These are phyloP conservation scores for Zarea fungicola DNA, from an alignment of 2,329 filamentous ascomycete genomes.

Conservation along the genomic window DNA sequence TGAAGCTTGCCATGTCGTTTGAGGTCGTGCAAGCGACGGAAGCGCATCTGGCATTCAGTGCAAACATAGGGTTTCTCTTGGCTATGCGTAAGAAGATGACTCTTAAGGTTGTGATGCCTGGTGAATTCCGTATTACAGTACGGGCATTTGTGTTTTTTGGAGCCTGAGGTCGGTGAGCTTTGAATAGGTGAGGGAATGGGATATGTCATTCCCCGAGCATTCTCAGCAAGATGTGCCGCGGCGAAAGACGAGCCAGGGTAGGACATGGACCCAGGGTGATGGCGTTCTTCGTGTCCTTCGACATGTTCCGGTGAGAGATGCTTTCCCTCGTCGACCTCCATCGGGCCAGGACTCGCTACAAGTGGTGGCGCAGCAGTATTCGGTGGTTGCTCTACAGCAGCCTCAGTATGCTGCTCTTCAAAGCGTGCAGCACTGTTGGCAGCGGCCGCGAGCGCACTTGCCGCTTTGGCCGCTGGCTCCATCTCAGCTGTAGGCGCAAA, in stretches of 20 bases:
- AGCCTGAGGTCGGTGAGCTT: conserved; percentile 49
- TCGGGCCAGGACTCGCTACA: conserved; percentile 46
- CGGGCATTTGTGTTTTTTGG: conserved; percentile 92
- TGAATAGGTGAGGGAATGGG: conserved; percentile 44
- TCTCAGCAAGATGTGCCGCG: conserved; percentile 36
- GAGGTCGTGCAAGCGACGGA: conserved; percentile 86
- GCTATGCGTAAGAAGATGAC: conserved; percentile 92
- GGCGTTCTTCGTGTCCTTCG: conserved; percentile 46
- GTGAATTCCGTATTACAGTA: conserved; percentile 97
- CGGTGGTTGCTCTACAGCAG: conserved; percentile 39
- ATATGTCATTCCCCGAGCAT: conserved; percentile 52
- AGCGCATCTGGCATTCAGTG: conserved; percentile 86
- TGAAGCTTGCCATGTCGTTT: conserved; percentile 96
- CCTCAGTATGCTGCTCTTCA: conserved; percentile 33
- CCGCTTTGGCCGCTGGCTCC: conserved; percentile 35
- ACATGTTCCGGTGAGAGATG: conserved; percentile 33
- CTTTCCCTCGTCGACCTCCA: conserved; percentile 46
- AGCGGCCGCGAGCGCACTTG: conserved; percentile 28
- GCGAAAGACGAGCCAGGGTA: conserved; percentile 49
- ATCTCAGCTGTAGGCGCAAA: conserved; percentile 38
- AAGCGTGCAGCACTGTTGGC: conserved; percentile 29
- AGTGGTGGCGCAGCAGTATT: conserved; percentile 37
- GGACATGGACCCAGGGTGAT: conserved; percentile 45
- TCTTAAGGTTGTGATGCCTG: conserved; percentile 94
- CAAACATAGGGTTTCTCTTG: conserved; percentile 98